Evolutionary conservation across 2,329 filamentous ascomycete species (phyloP).

Genomic region (Aphanoascus verrucosus): DNA sequence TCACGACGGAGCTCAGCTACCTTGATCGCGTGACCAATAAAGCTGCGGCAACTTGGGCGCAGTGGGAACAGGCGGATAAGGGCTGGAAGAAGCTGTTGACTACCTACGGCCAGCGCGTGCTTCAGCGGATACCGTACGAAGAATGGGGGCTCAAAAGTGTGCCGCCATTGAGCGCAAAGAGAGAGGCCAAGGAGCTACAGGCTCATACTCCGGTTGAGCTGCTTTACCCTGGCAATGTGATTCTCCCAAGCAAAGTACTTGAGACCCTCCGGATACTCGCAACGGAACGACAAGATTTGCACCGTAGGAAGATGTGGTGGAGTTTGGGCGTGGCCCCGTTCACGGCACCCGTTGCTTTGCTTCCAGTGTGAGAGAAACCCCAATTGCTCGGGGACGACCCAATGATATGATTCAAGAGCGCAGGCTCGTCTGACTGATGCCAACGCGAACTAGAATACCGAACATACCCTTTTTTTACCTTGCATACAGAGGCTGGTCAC

Average conservation of each 20-base stretch:
- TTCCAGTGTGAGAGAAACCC: conserved; percentile 62
- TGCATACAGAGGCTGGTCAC: conserved; percentile 77
- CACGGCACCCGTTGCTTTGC: conserved; percentile 65
- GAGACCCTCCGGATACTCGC: conserved; percentile 59
- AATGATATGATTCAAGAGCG: neutral
- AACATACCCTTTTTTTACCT: conserved; percentile 98
- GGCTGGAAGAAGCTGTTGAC: conserved; percentile 87
- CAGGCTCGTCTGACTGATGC: neutral
- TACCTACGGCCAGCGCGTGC: conserved; percentile 70
- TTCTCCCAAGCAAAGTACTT: conserved; percentile 54
- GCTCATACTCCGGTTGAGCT: conserved; percentile 53
- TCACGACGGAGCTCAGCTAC: conserved; percentile 45
- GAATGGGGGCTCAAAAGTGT: conserved; percentile 98
- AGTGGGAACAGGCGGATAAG: conserved; percentile 72
- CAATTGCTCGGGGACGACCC: neutral
- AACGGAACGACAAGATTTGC: conserved; percentile 67
- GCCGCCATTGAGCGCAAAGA: conserved; percentile 62
- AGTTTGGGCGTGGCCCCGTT: conserved; percentile 75
- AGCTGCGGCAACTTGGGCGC: conserved; percentile 66
- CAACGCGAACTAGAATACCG: conserved; percentile 52
- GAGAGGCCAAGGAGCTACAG: conserved; percentile 52
- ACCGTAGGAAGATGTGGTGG: conserved; percentile 66
- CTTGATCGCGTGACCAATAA: conserved; percentile 60
- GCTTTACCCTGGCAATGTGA: conserved; percentile 61
- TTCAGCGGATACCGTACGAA: conserved; percentile 83